Conservation (phyloP, 768 basidiomycete species). For the Paxillus ammoniavirescens region DNA sequence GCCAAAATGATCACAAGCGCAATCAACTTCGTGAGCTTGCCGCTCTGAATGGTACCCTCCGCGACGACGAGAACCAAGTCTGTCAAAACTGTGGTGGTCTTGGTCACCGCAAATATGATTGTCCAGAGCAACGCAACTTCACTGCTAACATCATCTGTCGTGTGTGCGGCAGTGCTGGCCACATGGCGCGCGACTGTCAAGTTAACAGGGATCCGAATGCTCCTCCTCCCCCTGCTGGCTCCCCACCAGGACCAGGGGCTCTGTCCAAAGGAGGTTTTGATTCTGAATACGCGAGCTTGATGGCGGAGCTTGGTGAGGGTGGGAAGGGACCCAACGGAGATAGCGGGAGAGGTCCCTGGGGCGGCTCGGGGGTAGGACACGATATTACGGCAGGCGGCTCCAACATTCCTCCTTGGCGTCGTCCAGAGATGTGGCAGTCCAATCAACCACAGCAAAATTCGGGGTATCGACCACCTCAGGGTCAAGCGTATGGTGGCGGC, state of each 20-base stretch:
- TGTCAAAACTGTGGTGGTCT: slow-evolving; percentile 96
- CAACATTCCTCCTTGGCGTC: slow-evolving; percentile 88
- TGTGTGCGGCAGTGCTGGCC: slow-evolving; percentile 95
- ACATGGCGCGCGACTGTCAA: slow-evolving; percentile 98
- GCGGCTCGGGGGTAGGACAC: slow-evolving; percentile 62
- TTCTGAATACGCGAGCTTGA: slow-evolving; percentile 94
- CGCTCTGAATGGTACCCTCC: slow-evolving; percentile 95
- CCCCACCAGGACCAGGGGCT: slow-evolving; percentile 28
- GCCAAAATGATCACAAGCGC: slow-evolving; percentile 98
- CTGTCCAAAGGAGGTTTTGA: slow-evolving; percentile 82
- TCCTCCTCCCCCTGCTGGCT: slow-evolving; percentile 43
- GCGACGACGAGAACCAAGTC: slow-evolving; percentile 99
- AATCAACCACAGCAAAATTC: slow-evolving; percentile 49
- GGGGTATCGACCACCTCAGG: slow-evolving; percentile 71
- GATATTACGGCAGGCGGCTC: slow-evolving; percentile 61
- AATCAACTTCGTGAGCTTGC: slow-evolving; percentile 98
- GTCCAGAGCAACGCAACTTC: slow-evolving; percentile 97
- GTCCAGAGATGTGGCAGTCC: slow-evolving; percentile 84
- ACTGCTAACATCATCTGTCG: slow-evolving; percentile 99
- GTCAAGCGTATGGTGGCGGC: slow-evolving; percentile 44
- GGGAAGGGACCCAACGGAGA: slow-evolving; percentile 55
- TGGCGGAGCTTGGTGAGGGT: slow-evolving; percentile 96
- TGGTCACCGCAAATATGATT: slow-evolving; percentile 98
- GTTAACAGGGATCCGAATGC: slow-evolving; percentile 89
- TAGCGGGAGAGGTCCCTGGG: slow-evolving; percentile 53